Conservation (phyloP, 2,329 filamentous ascomycete species). For the Colletotrichum shisoi region DNA sequence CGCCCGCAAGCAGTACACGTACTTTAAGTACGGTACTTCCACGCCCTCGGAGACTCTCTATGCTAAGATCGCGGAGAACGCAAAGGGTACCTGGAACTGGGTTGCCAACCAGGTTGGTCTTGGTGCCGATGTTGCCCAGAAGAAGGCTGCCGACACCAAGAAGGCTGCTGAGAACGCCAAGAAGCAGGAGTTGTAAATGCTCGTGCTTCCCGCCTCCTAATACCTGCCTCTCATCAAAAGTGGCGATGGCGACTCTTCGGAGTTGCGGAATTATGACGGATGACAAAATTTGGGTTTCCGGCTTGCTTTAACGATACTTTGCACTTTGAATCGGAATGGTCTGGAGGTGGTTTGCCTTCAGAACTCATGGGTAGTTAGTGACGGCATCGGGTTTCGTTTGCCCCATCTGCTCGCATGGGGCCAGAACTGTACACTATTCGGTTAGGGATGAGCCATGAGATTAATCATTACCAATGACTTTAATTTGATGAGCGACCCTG, state of each 20-base stretch:
- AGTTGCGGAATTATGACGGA: constrained; percentile 34
- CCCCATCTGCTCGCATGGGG: background rate
- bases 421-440: constrained; percentile 35
- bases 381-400: constrained; percentile 18
- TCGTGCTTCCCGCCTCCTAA: background rate
- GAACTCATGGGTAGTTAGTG: background rate
- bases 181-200: constrained; percentile 60
- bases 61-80: constrained; percentile 65
- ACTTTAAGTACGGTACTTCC: constrained; percentile 78
- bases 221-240: background rate
- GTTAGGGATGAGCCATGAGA: constrained; percentile 27
- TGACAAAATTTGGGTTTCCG: constrained; percentile 38
- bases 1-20: constrained; percentile 76
- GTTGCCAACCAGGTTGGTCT: constrained; percentile 57
- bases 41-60: constrained; percentile 71
- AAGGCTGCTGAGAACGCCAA: constrained; percentile 44
- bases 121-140: constrained; percentile 57
- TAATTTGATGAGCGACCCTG: rapidly evolving
- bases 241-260: constrained; percentile 10
- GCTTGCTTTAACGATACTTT: constrained; percentile 27
- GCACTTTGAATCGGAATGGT: constrained; percentile 28
- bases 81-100: constrained; percentile 61
- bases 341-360: constrained; percentile 10
- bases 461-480: constrained; percentile 1
- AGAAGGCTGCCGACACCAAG: constrained; percentile 54